Evolutionary conservation across 768 basidiomycete species (phyloP).

Genomic region (Amanita thiersii): DNA sequence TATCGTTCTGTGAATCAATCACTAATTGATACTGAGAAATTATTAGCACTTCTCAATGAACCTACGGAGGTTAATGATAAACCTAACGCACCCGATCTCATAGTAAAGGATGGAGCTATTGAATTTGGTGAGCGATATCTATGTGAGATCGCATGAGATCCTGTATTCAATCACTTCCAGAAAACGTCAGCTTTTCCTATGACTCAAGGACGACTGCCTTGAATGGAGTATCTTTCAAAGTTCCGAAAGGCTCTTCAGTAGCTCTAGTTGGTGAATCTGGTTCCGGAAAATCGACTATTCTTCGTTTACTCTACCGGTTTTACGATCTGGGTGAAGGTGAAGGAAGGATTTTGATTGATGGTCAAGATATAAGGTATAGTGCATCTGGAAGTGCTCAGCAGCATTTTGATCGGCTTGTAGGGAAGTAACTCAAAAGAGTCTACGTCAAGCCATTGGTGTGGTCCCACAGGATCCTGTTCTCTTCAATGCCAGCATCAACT

Average conservation of each 20-base stretch:
- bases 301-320: conserved; percentile 87
- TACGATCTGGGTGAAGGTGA: conserved; percentile 81
- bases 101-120: conserved; percentile 69
- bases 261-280: conserved; percentile 86
- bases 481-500: conserved; percentile 63
- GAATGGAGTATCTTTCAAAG: conserved; percentile 76
- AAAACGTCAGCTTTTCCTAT: conserved; percentile 85
- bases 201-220: conserved; percentile 64
- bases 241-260: conserved; percentile 80
- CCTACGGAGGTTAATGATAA: conserved; percentile 80
- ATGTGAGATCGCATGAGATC: neutral
- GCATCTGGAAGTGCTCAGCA: neutral
- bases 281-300: conserved; percentile 74
- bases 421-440: conserved; percentile 73
- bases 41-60: conserved; percentile 75
- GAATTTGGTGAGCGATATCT: conserved; percentile 62
- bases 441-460: conserved; percentile 79
- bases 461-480: conserved; percentile 82
- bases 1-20: conserved; percentile 74
- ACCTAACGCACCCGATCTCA: conserved; percentile 65
- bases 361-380: conserved; percentile 68
- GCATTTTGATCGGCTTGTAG: conserved; percentile 21
- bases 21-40: conserved; percentile 75
- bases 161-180: conserved; percentile 25
- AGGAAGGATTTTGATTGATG: conserved; percentile 77